phyloP scores from a whole-genome alignment of 1,139 yeast genomes.

The Nakaseomyces nivariensis region DNA sequence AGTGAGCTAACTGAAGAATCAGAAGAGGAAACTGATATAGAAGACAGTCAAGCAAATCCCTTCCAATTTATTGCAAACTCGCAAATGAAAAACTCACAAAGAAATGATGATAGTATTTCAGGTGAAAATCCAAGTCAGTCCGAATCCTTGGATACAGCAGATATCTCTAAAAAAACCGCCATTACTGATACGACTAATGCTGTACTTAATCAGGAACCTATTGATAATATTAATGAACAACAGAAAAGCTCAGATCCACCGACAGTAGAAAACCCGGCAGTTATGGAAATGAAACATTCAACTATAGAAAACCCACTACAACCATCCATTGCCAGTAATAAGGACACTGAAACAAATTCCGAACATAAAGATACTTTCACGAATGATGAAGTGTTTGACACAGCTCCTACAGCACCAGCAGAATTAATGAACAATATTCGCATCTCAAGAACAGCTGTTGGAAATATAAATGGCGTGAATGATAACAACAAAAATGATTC shows the following conservation, averaged over 20 bases:
- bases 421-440: background rate
- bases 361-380: background rate
- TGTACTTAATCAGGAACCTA: no score
- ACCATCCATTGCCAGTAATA: background rate
- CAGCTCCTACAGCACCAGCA: background rate
- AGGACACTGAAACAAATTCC: background rate
- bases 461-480: no score
- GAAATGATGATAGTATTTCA: background rate
- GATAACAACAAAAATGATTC: no score
- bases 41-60: background rate
- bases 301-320: background rate
- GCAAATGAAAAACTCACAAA: background rate
- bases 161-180: no score
- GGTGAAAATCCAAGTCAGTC: no score
- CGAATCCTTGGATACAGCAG: no score
- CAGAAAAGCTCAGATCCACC: no score
- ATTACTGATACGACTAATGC: no score
- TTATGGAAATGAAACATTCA: no score
- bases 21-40: constrained; percentile 1
- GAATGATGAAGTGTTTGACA: background rate
- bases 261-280: no score
- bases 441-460: no score
- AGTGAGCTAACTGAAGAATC: background rate
- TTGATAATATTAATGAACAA: no score
- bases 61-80: background rate